These are phyloP conservation scores for Colletotrichum spinosum DNA, from an alignment of 2,329 filamentous ascomycete species.

Conservation along the genomic window DNA sequence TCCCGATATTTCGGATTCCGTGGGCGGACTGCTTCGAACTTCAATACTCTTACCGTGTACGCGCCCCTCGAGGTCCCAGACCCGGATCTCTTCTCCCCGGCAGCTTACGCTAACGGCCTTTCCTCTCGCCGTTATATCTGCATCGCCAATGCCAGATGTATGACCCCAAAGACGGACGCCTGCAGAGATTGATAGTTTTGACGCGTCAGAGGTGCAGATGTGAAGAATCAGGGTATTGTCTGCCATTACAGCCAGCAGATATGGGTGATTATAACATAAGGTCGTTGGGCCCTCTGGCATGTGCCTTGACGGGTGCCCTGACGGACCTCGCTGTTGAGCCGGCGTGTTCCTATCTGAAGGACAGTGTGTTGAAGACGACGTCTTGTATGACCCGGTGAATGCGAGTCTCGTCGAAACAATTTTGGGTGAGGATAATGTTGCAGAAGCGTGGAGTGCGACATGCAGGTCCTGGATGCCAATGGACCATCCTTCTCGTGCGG, in stretches of 20 bases:
- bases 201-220: constrained; percentile 79
- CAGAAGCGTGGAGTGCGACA: constrained; percentile 53
- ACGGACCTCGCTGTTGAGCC: constrained; percentile 28
- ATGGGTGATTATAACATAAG: constrained; percentile 82
- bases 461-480: constrained; percentile 92
- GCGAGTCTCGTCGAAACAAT: constrained; percentile 54
- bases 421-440: constrained; percentile 41
- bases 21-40: constrained; percentile 54
- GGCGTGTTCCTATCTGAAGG: background rate
- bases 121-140: constrained; percentile 84
- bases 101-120: constrained; percentile 91
- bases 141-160: constrained; percentile 88
- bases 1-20: constrained; percentile 10
- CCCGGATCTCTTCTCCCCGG: constrained; percentile 81
- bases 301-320: constrained; percentile 5
- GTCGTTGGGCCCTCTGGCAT: constrained; percentile 64
- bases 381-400: constrained; percentile 49
- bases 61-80: constrained; percentile 90
- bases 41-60: constrained; percentile 62
- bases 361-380: constrained; percentile 17
- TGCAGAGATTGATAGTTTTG: constrained; percentile 74
- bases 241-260: constrained; percentile 83
- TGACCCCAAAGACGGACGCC: constrained; percentile 90
- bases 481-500: constrained; percentile 84
- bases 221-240: constrained; percentile 91